A percentile compares a stretch with the other conserved stretches of the same genome.
Evolutionary conservation across 306 rosid genomes (phyloP).

Genomic region (Vicia villosa): DNA sequence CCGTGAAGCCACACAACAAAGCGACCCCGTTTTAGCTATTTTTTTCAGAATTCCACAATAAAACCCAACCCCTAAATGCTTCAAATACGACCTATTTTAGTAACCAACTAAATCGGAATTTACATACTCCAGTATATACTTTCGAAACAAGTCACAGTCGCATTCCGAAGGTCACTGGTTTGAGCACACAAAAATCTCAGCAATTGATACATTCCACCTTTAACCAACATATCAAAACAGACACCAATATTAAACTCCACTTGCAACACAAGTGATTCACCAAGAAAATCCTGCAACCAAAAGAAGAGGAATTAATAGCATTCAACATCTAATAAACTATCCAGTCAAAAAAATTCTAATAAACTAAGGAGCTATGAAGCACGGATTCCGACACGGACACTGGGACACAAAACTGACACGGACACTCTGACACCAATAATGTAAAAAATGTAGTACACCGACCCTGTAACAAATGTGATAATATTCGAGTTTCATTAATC

Average conservation of each 20-base stretch:
- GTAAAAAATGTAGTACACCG: too few relatives aligned
- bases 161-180: constrained; percentile 11
- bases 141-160: neutral
- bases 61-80: constrained; percentile 37
- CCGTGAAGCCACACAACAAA: constrained; percentile 99
- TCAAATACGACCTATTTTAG: constrained; percentile 41
- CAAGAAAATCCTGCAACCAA: constrained; percentile 27
- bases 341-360: neutral
- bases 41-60: constrained; percentile 47
- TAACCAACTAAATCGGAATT: constrained; percentile 14
- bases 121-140: constrained; percentile 14
- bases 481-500: too few relatives aligned
- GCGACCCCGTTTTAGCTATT: constrained; percentile 99
- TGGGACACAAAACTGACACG: too few relatives aligned
- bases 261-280: constrained; percentile 8
- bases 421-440: too few relatives aligned
- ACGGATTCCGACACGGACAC: too few relatives aligned
- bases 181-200: neutral
- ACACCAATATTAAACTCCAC: constrained; percentile 28
- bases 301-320: neutral
- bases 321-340: constrained; percentile 1
- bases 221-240: neutral
- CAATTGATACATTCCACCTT: constrained; percentile 14
- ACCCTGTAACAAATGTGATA: too few relatives aligned
- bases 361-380: too few relatives aligned